Evolutionary conservation across 305 asterid species (phyloP).

Genomic region (Caryopteris hybrid): DNA sequence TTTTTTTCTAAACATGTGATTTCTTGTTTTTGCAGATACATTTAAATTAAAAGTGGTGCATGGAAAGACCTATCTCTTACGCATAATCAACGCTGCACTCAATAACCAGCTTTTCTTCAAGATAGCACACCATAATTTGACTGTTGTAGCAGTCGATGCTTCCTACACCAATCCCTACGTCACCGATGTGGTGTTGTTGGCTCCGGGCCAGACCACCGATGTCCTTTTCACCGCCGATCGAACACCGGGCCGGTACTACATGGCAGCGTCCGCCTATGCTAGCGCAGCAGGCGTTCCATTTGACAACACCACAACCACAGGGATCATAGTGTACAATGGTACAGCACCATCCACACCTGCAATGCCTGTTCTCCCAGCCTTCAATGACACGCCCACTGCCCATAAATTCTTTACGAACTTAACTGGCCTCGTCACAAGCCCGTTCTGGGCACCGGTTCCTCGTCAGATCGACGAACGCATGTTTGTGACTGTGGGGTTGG

Average conservation of each 20-base stretch:
- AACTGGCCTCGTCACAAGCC: conserved; percentile 41
- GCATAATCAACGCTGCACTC: conserved; percentile 75
- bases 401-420: conserved; percentile 39
- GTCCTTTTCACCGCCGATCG: conserved; percentile 45
- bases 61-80: conserved; percentile 54
- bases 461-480: conserved; percentile 34
- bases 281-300: conserved; percentile 28
- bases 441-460: conserved; percentile 45
- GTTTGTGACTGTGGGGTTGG: conserved; percentile 51
- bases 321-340: conserved; percentile 34
- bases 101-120: conserved; percentile 50
- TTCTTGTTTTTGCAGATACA: conserved; percentile 23
- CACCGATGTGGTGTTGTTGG: conserved; percentile 48
- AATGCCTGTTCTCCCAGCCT: conserved; percentile 58
- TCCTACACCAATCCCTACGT: conserved; percentile 49
- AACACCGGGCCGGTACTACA: conserved; percentile 42
- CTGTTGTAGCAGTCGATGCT: conserved; percentile 56
- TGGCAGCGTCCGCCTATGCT: conserved; percentile 49
- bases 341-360: conserved; percentile 20
- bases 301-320: conserved; percentile 54
- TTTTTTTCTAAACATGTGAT: no score
- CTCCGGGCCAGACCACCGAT: conserved; percentile 64
- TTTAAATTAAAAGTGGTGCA: conserved; percentile 31
- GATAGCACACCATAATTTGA: conserved; percentile 49
- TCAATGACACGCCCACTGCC: conserved; percentile 65